Evolutionary conservation across 495 filamentous ascomycete genomes (phyloP).

Genomic region (Xylona heveae): DNA sequence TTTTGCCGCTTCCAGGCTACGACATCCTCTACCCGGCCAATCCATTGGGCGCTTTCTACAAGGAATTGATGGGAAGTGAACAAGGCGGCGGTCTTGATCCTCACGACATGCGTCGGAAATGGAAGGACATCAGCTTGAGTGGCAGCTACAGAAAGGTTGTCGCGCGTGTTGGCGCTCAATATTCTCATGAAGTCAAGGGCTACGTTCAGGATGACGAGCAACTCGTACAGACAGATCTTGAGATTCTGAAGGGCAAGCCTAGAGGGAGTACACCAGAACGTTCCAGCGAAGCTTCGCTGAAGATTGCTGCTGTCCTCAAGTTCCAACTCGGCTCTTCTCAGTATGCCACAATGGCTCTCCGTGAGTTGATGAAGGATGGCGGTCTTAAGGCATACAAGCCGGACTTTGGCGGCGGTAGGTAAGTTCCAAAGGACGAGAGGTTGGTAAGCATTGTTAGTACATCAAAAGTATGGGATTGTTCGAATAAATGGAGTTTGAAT

Average conservation of each 20-base stretch:
- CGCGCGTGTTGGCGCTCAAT: conserved; percentile 27
- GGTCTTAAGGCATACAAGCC: conserved; percentile 40
- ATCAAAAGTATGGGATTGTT: too few relatives aligned
- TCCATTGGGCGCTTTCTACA: conserved; percentile 60
- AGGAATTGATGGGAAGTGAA: conserved; percentile 57
- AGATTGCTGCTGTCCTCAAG: conserved; percentile 67
- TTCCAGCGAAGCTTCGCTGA: conserved; percentile 15
- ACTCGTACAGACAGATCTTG: conserved; percentile 68
- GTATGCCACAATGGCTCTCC: conserved; percentile 85
- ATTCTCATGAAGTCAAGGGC: conserved; percentile 39
- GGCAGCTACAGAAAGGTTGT: conserved; percentile 75
- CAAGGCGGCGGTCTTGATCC: conserved; percentile 63
- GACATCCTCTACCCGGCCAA: conserved; percentile 76
- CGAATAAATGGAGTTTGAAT: too few relatives aligned
- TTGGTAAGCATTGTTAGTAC: too few relatives aligned
- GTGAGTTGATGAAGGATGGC: conserved; percentile 58
- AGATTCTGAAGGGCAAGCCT: conserved; percentile 19
- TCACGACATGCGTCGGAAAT: conserved; percentile 63
- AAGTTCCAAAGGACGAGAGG: too few relatives aligned
- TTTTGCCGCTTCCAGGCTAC: conserved; percentile 85
- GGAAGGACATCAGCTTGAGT: conserved; percentile 73
- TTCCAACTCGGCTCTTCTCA: conserved; percentile 70
- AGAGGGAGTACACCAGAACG: not conserved
- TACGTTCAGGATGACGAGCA: conserved; percentile 59
- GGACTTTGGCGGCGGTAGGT: conserved; percentile 31